These are phyloP conservation scores for Rhodotorula sp. DNA, from an alignment of 1,284 basidiomycete genomes.

Conservation along the genomic window DNA sequence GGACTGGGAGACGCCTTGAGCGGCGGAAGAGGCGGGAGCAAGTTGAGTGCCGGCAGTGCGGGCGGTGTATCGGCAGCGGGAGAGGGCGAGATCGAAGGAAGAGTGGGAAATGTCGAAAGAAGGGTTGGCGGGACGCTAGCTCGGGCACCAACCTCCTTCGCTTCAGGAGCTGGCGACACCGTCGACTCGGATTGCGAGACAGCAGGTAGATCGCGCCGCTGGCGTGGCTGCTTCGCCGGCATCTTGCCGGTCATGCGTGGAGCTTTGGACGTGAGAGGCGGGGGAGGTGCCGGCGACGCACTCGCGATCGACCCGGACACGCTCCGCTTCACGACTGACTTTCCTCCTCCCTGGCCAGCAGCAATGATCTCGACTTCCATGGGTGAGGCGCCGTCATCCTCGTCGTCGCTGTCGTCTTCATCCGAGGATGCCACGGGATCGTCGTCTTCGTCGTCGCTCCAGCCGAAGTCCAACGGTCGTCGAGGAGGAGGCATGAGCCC, in stretches of 20 bases:
- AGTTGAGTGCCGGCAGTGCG: not conserved
- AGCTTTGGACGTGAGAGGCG: not conserved
- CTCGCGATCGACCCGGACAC: not conserved
- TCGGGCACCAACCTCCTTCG: not conserved
- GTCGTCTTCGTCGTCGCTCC: constrained; percentile 12
- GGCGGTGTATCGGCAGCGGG: not conserved
- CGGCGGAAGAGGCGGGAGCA: constrained; percentile 2
- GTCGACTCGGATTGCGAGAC: not conserved
- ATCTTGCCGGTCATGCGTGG: constrained; percentile 3
- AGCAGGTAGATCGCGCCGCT: not conserved
- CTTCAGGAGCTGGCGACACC: not conserved
- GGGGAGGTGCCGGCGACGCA: not conserved
- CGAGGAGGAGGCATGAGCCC: constrained; percentile 16
- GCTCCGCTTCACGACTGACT: not conserved
- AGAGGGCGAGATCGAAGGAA: not conserved
- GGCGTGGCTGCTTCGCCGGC: constrained; percentile 7
- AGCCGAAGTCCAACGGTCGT: constrained; percentile 8
- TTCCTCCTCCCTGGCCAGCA: constrained; percentile 3
- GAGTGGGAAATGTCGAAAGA: not conserved
- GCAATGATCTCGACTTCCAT: not conserved
- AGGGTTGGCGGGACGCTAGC: not conserved
- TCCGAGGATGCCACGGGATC: not conserved
- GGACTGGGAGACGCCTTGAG: not conserved
- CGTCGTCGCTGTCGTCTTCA: constrained; percentile 7
- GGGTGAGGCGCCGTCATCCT: constrained; percentile 9